Evolutionary conservation across 1,284 basidiomycete species (phyloP).

Genomic region (Exsudoporus floridanus): DNA sequence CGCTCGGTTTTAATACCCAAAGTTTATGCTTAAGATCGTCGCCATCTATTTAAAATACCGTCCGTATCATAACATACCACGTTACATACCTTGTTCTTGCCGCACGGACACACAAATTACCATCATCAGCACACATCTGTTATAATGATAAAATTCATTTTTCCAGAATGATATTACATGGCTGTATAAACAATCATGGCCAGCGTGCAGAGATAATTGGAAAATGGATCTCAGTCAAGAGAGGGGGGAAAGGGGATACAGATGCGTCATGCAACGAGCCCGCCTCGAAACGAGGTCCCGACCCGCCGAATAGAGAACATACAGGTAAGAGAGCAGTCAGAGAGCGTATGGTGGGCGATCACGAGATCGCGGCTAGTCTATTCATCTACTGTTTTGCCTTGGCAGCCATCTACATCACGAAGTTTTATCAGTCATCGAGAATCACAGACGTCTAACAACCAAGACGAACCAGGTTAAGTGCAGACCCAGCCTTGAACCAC

Average conservation of each 20-base stretch:
- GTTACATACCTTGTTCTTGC: neutral
- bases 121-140: neutral
- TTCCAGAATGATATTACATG: slow-evolving; percentile 30
- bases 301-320: neutral
- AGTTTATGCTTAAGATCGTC: too few relatives aligned
- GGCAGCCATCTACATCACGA: slow-evolving; percentile 42
- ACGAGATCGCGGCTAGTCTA: slow-evolving; percentile 5
- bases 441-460: neutral
- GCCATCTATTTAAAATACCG: too few relatives aligned
- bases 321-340: neutral
- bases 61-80: too few relatives aligned
- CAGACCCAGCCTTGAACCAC: slow-evolving; percentile 94
- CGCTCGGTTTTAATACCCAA: too few relatives aligned
- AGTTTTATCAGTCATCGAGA: slow-evolving; percentile 35
- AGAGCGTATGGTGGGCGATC: slow-evolving; percentile 3
- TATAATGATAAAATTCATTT: slow-evolving; percentile 3
- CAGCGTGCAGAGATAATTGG: slow-evolving; percentile 3
- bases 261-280: neutral
- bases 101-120: neutral
- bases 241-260: neutral
- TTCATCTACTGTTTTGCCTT: slow-evolving; percentile 49
- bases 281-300: neutral
- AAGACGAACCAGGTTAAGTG: slow-evolving; percentile 70
- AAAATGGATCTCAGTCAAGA: neutral
- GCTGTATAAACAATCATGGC: slow-evolving; percentile 19